Evolutionary conservation across 2,329 filamentous ascomycete genomes (phyloP).

Genomic region (Diplodia sapinea): DNA sequence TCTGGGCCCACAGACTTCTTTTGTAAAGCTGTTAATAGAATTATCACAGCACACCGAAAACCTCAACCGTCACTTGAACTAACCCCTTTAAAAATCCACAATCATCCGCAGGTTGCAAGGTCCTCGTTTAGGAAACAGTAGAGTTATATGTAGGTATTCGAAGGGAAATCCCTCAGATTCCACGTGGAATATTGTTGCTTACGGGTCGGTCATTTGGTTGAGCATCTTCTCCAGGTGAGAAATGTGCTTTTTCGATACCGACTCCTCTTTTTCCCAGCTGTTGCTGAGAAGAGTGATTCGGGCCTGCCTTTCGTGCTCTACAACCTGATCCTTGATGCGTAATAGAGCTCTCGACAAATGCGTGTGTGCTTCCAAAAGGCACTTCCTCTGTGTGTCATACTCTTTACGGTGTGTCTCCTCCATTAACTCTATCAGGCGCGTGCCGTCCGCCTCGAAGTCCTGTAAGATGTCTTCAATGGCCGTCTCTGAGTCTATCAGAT

Average conservation of each 20-base stretch:
- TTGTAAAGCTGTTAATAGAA: not conserved
- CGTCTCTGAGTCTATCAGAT: constrained; percentile 56
- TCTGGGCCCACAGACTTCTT: too few relatives aligned
- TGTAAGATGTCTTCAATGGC: constrained; percentile 52
- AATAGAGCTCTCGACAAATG: not conserved
- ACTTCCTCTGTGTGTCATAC: not conserved
- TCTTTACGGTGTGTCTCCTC: constrained; percentile 47
- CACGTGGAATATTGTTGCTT: not conserved
- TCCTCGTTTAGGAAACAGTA: not conserved
- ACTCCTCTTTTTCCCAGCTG: not conserved
- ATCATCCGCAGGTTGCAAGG: too few relatives aligned
- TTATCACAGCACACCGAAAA: not conserved
- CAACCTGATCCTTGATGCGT: not conserved
- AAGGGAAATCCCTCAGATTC: not conserved
- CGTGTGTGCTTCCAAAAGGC: not conserved
- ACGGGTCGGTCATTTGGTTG: not conserved
- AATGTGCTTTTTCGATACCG: not conserved
- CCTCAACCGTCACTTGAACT: not conserved
- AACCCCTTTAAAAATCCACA: not conserved
- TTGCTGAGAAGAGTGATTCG: not conserved
- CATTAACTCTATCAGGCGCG: constrained; percentile 52
- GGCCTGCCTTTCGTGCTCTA: not conserved
- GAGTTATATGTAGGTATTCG: not conserved
- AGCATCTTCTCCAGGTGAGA: constrained; percentile 2
- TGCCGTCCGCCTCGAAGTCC: constrained; percentile 52